A percentile compares a stretch with the other conserved stretches of the same genome.
phyloP scores from a whole-genome alignment of 805 yeast genomes.

The Suhomyces vadensis region DNA sequence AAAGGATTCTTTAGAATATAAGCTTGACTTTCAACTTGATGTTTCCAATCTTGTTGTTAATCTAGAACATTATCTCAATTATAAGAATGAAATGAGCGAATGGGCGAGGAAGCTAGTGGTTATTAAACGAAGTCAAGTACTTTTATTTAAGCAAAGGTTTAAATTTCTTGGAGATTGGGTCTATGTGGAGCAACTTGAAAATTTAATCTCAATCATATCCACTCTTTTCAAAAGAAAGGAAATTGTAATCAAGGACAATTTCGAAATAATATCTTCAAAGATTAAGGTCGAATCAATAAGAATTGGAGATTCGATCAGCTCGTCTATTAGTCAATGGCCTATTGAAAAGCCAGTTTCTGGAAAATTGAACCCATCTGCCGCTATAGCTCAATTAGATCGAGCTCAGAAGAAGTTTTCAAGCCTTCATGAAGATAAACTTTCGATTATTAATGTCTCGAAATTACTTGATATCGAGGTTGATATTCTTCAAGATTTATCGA shows the following conservation, averaged over 20 bases:
- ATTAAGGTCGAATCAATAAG: conserved; percentile 42
- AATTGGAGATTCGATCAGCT: conserved; percentile 30
- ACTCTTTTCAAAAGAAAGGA: conserved; percentile 39
- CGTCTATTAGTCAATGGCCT: conserved; percentile 49
- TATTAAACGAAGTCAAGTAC: conserved; percentile 30
- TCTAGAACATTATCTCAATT: conserved; percentile 29
- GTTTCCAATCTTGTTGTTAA: conserved; percentile 38
- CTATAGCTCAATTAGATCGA: conserved; percentile 38
- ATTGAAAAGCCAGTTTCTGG: conserved; percentile 48
- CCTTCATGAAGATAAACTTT: conserved; percentile 7
- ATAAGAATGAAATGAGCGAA: conserved; percentile 7
- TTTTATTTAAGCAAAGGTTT: conserved; percentile 45
- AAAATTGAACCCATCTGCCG: conserved; percentile 41
- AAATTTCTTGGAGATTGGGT: conserved; percentile 57
- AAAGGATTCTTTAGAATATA: conserved; percentile 31
- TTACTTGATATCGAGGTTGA: conserved; percentile 34
- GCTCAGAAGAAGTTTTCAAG: conserved; percentile 19
- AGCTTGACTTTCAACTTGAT: conserved; percentile 36
- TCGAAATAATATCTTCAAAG: conserved; percentile 42
- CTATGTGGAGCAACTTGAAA: conserved; percentile 61
- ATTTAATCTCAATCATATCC: conserved; percentile 43
- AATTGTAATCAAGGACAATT: conserved; percentile 40
- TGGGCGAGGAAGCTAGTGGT: conserved; percentile 20
- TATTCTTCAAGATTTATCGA: conserved; percentile 26
- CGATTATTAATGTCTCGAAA: conserved; percentile 26